A percentile compares a stretch with the other conserved stretches of the same genome.
Evolutionary conservation across 345 rosid species (phyloP).

Genomic region (Arabidopsis arenosa): DNA sequence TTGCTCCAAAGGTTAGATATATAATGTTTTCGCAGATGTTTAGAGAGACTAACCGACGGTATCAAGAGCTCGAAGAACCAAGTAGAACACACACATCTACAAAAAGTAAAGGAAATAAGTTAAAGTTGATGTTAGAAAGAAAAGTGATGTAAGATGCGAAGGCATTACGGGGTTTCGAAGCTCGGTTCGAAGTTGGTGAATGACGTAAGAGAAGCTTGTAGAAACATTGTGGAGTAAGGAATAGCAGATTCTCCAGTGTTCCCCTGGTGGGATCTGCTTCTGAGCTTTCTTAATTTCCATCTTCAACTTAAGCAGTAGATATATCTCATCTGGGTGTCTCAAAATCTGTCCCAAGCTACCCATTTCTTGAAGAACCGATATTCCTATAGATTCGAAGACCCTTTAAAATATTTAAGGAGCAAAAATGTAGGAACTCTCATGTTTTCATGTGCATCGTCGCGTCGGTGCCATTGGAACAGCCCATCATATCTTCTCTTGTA

Average conservation of each 20-base stretch:
- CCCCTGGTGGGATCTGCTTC: conserved; percentile 76
- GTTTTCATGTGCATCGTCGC: too few relatives aligned
- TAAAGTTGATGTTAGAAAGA: background rate
- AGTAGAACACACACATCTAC: conserved; percentile 69
- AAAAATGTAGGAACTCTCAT: too few relatives aligned
- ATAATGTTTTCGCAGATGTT: background rate
- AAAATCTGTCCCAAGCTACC: conserved; percentile 59
- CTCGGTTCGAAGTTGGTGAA: conserved; percentile 73
- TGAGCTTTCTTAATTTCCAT: conserved; percentile 61
- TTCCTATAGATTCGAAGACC: too few relatives aligned
- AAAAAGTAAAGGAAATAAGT: too few relatives aligned
- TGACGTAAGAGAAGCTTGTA: conserved; percentile 69
- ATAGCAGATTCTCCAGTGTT: conserved; percentile 78
- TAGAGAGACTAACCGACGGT: conserved; percentile 1
- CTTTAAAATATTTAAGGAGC: too few relatives aligned
- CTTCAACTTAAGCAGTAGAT: conserved; percentile 69
- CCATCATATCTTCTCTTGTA: too few relatives aligned
- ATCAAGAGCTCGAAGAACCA: background rate
- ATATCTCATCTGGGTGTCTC: conserved; percentile 78
- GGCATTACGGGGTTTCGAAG: conserved; percentile 72
- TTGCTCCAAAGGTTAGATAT: too few relatives aligned
- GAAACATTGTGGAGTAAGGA: conserved; percentile 76
- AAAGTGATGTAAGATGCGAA: background rate
- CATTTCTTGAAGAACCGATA: conserved; percentile 42
- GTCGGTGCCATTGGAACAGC: too few relatives aligned